Conservation (phyloP, 2,329 filamentous ascomycete species). For the Ascochyta lentis region DNA sequence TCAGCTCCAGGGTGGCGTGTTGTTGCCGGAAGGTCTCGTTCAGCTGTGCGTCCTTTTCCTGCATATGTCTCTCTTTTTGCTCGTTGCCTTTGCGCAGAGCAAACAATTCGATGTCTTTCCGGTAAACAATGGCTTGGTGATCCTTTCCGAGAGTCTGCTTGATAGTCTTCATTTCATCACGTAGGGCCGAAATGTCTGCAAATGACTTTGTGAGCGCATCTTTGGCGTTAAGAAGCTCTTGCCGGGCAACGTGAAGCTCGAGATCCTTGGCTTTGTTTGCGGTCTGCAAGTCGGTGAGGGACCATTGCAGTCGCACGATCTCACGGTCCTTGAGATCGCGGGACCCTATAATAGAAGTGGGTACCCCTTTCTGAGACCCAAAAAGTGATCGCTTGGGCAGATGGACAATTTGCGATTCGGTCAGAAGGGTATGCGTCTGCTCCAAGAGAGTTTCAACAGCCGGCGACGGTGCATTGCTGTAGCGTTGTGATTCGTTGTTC, state of each 20-base stretch:
- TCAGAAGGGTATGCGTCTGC: constrained; percentile 25
- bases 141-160: constrained; percentile 40
- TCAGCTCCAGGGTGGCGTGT: constrained; percentile 37
- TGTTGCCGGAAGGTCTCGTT: constrained; percentile 37
- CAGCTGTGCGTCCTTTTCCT: constrained; percentile 37
- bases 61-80: constrained; percentile 43
- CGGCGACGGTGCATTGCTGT: constrained; percentile 22
- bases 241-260: constrained; percentile 30
- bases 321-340: constrained; percentile 34
- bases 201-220: constrained; percentile 40
- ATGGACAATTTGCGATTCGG: constrained; percentile 24
- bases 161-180: constrained; percentile 41
- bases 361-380: constrained; percentile 11
- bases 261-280: constrained; percentile 35
- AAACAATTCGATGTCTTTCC: constrained; percentile 48
- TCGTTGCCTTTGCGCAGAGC: constrained; percentile 46
- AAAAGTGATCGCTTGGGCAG: constrained; percentile 14
- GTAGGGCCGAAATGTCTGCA: constrained; percentile 36
- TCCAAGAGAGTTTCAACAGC: constrained; percentile 37
- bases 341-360: constrained; percentile 17
- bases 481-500: constrained; percentile 24
- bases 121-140: constrained; percentile 43
- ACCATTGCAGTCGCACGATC: constrained; percentile 37
- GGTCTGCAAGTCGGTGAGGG: constrained; percentile 37
- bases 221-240: constrained; percentile 39